Conservation (phyloP, 345 rosid genomes). For the Eucalyptus pumila region DNA sequence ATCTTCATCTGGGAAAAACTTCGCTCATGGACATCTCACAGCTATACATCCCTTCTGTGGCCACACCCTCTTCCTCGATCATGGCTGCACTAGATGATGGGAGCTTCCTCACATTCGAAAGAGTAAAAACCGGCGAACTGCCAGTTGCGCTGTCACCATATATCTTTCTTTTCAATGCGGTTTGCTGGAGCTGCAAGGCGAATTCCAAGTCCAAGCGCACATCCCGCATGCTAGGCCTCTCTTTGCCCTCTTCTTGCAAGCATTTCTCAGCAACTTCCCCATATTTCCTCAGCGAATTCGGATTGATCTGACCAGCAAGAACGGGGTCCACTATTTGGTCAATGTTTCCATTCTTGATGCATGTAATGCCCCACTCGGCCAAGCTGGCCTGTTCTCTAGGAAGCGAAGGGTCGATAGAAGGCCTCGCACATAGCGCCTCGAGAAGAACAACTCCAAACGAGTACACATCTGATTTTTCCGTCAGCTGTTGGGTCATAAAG, state of each 20-base stretch:
- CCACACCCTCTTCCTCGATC: neutral
- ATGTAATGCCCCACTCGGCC: conserved; percentile 31
- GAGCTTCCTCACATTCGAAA: neutral
- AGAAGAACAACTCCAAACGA: conserved; percentile 49
- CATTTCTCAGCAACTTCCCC: conserved; percentile 41
- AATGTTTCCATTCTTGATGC: conserved; percentile 13
- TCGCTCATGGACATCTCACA: neutral
- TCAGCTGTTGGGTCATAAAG: conserved; percentile 26
- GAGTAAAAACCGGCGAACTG: neutral
- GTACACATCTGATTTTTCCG: conserved; percentile 48
- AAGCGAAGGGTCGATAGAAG: conserved; percentile 13
- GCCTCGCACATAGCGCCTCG: conserved; percentile 43
- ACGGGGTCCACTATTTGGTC: conserved; percentile 30
- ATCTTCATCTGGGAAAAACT: neutral
- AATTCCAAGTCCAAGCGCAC: conserved; percentile 48
- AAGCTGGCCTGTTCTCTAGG: conserved; percentile 33
- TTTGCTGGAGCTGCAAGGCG: conserved; percentile 26
- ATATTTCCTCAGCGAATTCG: conserved; percentile 33
- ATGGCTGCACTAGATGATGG: conserved; percentile 5
- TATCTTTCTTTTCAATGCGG: neutral
- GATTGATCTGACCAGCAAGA: conserved; percentile 14
- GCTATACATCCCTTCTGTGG: neutral
- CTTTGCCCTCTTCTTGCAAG: conserved; percentile 27
- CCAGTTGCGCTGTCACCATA: conserved; percentile 9
- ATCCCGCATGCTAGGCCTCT: conserved; percentile 50